Base-by-base conservation (phyloP, 495 filamentous ascomycete genomes). In the Polyplosphaeria fusca region DNA sequence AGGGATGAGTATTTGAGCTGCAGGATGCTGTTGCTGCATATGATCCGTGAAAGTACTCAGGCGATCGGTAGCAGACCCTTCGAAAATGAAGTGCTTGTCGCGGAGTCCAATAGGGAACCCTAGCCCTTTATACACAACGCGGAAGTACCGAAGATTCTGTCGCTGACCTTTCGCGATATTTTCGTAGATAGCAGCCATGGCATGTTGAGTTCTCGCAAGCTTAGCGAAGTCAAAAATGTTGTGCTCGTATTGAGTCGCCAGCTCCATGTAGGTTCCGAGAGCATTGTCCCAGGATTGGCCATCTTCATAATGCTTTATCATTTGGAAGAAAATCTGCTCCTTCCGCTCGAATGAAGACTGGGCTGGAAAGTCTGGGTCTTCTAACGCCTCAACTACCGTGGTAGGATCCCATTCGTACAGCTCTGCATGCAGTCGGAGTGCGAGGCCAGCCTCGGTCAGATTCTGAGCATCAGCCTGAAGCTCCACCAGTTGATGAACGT, bases 121-220 rank as follows among this genome's bases (percentile, higher is more conserved):
- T 46, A 97, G 82, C 18, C 93, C 93, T 66, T 86, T 86, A 74
- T 91, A 99, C 30, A 85, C 77, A 20, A 97, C 91, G 41, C 89
- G 88, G 79, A 94, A 99, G 73, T 95, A 97, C 51, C 89, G 84
- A 1, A 88, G 86, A 63, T 84, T 83, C 30, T 85, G 73, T 60
- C 81, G 84, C 25, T 89, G 84, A 53, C 88, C 86, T 71, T 87
- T 91, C 3, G 84, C 78, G 47, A 99, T 86, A 32, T 78, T 83
- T 67, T 97, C 94, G 70, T 96, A 88, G 22, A 97, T 91, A 37
- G 82, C 91, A 16, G 93, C 94, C 78, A 96, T 96, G 12, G 92
- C 90, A 57, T 91, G 77, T 65, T 96, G 87, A 0, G 90, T 84
- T 52, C 90, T 79, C 1, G 93, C 89, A 14, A 97, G 82, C 73